Base-by-base conservation (phyloP, 306 rosid genomes). In the Corylus americana region DNA sequence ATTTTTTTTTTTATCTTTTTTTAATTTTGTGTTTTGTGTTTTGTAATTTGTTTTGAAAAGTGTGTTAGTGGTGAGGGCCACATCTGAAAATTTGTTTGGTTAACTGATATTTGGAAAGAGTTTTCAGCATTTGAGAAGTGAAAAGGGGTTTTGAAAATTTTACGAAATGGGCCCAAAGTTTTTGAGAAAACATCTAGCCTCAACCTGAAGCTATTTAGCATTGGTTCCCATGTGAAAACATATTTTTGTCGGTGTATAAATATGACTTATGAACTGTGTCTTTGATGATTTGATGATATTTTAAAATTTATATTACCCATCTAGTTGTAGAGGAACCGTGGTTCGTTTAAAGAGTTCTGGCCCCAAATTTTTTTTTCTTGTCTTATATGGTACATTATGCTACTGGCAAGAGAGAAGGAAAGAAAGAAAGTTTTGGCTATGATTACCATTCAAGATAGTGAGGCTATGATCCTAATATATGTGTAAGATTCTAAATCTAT, bases 341-440 rank as follows among this genome's bases (percentile, higher is more conserved):
- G 75, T 68, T 27, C 68, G 35, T 48, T 62, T 29, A 44, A 51
- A 70, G 78, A 45, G 70, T 80, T 61, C 44, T 0, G 4, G 70
- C 70, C 42, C 14, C 16, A 49, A 13, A 0, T 11, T 49, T 49
- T 49, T 11, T 10, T 25, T 59, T 11, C 5, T 59, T 48, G 2
- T 2, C 53, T 49, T 3, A 49, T 49, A 11, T 49, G 3, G 4
- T 49, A 49, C 16, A 49, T 49, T 49, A 11, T 49, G 11, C 53
- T 0, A 14, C 14, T 49, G 53, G 59, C 20, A 17, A 54, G 59
- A 54, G 20, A 54, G 25, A 17, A 14, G 22, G 22, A 18, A 54
- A 6, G n/a, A 54, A 50, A 50, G 18, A 54, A 54, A 54, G 18
- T 13, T 54, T 54, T 54, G 59, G 16, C 16, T 12, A 5, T 14